Evolutionary conservation across 306 rosid species (phyloP), one percentile per base, ranked within the genome.

Genomic region (Fragaria vesca): DNA sequence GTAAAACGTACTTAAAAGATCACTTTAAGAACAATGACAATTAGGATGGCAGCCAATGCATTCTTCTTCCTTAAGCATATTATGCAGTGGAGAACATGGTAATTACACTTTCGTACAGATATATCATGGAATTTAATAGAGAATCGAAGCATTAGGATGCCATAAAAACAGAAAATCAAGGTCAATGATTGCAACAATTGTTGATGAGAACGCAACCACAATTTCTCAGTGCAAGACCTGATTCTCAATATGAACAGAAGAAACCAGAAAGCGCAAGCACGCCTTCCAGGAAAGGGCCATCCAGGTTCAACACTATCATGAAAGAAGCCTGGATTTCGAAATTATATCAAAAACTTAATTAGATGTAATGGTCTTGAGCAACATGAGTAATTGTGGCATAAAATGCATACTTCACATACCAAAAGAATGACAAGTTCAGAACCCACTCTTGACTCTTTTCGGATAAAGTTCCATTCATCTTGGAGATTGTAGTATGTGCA

Each of bases 401-500:
- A 11, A 54, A 10, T 18, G 65, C 7, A n/a, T 36, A 52, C 30
- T 73, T 40, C 15, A 36, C 34, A n/a, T 34, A 40, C 28, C 24
- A n/a, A 8, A 45, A 12, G 28, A n/a, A 7, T 45, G 32, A 71
- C 24, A 9, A 42, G 58, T 48, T 15, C 58, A 36, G 26, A 79
- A 65, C 20, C 26, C 17, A 79, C 38, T 72, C 68, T 73, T 8
- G 43, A 40, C 62, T 48, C 73, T 46, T 63, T 46, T 32, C 13
- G 0, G 21, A 54, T 30, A 4, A 48, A 54, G 46, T 73, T 57
- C 36, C 66, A 5, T 5, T 4, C 58, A 46, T n/a, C 52, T 47
- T 46, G 45, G 57, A 48, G 79, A 20, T 20, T 21, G 51, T 34
- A 42, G 79, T 78, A 51, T 40, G 45, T 57, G 66, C 52, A 66